Conservation (phyloP, 2,329 filamentous ascomycete genomes). For the Arthrobotrys sinensis region DNA sequence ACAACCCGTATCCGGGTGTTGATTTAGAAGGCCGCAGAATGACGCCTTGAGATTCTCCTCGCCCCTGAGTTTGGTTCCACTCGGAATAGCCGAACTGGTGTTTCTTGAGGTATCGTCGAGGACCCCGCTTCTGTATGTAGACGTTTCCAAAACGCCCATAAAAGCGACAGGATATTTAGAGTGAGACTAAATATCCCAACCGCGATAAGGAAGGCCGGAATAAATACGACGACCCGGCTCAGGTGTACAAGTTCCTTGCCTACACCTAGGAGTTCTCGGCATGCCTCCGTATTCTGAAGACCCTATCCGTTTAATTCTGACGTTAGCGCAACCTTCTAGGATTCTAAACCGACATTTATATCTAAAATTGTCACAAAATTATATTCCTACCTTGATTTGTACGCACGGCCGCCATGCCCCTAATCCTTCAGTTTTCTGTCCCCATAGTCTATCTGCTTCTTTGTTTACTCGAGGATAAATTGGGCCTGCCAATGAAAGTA, state of each 20-base stretch:
- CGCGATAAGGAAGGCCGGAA: slow-evolving; percentile 7
- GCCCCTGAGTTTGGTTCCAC: neutral
- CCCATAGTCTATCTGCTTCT: neutral
- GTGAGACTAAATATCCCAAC: neutral
- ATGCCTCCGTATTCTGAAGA: neutral
- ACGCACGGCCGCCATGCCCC: slow-evolving; percentile 18
- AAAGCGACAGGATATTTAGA: neutral
- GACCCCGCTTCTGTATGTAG: neutral
- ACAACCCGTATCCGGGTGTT: neutral
- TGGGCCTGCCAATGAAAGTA: slow-evolving; percentile 12
- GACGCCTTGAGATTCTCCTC: neutral
- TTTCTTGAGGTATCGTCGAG: neutral
- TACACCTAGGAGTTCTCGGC: neutral
- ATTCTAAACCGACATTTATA: neutral
- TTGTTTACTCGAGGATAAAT: slow-evolving; percentile 17
- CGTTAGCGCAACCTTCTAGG: neutral
- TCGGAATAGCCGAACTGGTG: neutral
- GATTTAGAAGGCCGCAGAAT: slow-evolving; percentile 13
- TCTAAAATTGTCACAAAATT: neutral
- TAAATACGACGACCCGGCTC: neutral
- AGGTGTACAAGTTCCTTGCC: slow-evolving; percentile 14
- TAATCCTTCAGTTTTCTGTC: neutral
- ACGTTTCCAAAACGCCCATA: neutral
- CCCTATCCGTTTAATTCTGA: too few relatives aligned
- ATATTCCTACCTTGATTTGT: slow-evolving; percentile 1